Conservation (phyloP, 1,284 basidiomycete genomes). For the Papiliotrema laurentii region DNA sequence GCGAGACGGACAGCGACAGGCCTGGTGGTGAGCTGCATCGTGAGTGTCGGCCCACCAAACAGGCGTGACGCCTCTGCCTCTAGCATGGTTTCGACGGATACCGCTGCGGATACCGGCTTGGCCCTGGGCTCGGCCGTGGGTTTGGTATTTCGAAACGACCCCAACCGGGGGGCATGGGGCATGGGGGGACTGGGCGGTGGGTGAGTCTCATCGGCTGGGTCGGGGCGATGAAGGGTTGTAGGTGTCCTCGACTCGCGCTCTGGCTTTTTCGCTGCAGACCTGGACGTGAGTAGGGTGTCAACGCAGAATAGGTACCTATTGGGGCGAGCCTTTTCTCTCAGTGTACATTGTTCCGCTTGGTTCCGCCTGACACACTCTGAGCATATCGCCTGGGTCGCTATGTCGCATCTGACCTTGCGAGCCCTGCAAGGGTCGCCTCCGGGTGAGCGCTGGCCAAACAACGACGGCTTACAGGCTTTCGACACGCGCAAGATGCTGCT, state of each 20-base stretch:
- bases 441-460: too few relatives aligned
- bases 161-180: neutral
- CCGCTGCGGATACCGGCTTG: neutral
- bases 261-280: neutral
- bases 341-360: constrained; percentile 4
- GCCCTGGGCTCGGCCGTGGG: neutral
- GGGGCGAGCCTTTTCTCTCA: constrained; percentile 11
- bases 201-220: neutral
- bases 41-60: constrained; percentile 4
- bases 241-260: neutral
- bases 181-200: neutral
- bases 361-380: constrained; percentile 13
- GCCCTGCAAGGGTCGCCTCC: constrained; percentile 14
- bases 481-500: constrained; percentile 1
- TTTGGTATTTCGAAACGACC: neutral
- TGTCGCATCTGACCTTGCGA: constrained; percentile 16
- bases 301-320: constrained; percentile 12
- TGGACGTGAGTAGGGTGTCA: neutral
- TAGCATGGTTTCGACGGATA: constrained; percentile 8
- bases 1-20: constrained; percentile 4
- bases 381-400: constrained; percentile 10
- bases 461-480: constrained; percentile 1
- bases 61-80: neutral
- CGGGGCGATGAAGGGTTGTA: neutral
- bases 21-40: constrained; percentile 2